These are phyloP conservation scores for Daldinia vernicosa DNA, from an alignment of 495 filamentous ascomycete species.

Conservation along the genomic window DNA sequence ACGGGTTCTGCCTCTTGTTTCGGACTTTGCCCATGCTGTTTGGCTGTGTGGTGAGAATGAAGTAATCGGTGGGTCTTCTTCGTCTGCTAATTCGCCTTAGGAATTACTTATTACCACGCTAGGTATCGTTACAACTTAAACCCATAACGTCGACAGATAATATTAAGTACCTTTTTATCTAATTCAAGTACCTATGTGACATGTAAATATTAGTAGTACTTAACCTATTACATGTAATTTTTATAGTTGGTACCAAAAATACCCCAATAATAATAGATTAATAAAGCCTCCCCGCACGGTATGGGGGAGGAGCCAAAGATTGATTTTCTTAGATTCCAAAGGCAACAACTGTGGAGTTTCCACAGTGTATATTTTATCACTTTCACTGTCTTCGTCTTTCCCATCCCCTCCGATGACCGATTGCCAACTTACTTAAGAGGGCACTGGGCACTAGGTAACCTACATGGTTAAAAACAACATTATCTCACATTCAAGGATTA, in stretches of 20 bases:
- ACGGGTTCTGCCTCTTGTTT: conserved; percentile 39
- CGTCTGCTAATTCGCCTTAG: conserved; percentile 30
- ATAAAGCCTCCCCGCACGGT: conserved; percentile 15
- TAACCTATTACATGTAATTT: neutral
- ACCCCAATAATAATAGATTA: conserved; percentile 12
- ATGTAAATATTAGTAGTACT: too few relatives aligned
- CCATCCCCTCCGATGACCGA: conserved; percentile 7
- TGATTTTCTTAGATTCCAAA: neutral
- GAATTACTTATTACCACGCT: conserved; percentile 30
- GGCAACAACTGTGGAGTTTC: neutral
- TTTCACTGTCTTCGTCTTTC: conserved; percentile 1
- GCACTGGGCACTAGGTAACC: too few relatives aligned
- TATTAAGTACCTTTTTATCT: neutral
- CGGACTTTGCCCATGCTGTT: conserved; percentile 35
- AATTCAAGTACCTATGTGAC: neutral
- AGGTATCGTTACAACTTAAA: neutral
- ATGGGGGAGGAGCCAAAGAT: conserved; percentile 9
- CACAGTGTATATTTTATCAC: conserved; percentile 11
- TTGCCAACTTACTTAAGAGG: conserved; percentile 29
- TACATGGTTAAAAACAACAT: conserved; percentile 17
- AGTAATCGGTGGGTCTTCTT: conserved; percentile 41
- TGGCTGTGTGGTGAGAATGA: conserved; percentile 41
- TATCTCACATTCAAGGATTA: neutral
- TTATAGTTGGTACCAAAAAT: conserved; percentile 17
- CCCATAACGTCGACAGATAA: conserved; percentile 3